phyloP scores from a whole-genome alignment of 305 asterid species.

The Euphrasia arctica region DNA sequence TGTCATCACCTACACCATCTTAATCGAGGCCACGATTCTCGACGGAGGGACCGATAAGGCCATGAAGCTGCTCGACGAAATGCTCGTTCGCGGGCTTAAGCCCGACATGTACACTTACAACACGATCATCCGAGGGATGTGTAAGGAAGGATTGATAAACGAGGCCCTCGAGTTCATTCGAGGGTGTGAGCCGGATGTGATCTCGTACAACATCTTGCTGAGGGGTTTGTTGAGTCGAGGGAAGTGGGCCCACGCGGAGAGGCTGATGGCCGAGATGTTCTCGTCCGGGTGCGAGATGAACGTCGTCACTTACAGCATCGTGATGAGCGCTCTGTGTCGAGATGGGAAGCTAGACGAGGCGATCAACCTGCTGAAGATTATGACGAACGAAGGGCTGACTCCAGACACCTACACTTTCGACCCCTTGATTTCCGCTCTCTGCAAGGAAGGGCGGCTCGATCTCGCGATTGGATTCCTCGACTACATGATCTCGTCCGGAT shows the following conservation, averaged over 20 bases:
- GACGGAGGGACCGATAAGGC: slow-evolving; percentile 66
- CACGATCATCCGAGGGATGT: slow-evolving; percentile 75
- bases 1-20: slow-evolving; percentile 75
- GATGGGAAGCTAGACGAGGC: slow-evolving; percentile 72
- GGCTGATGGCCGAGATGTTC: slow-evolving; percentile 62
- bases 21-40: slow-evolving; percentile 69
- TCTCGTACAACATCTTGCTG: slow-evolving; percentile 67
- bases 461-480: slow-evolving; percentile 61
- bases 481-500: slow-evolving; percentile 69
- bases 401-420: slow-evolving; percentile 74
- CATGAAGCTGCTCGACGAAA: slow-evolving; percentile 74
- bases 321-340: slow-evolving; percentile 57
- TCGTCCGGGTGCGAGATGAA: slow-evolving; percentile 50
- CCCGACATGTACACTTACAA: slow-evolving; percentile 86
- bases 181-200: slow-evolving; percentile 60
- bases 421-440: slow-evolving; percentile 67
- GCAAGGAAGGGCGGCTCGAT: slow-evolving; percentile 70
- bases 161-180: slow-evolving; percentile 67
- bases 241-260: slow-evolving; percentile 72
- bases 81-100: slow-evolving; percentile 53
- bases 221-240: slow-evolving; percentile 59
- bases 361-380: slow-evolving; percentile 56
- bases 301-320: slow-evolving; percentile 72
- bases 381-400: slow-evolving; percentile 63
- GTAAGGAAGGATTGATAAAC: slow-evolving; percentile 60